A percentile compares a stretch with the other conserved stretches of the same genome.
These are phyloP conservation scores for Nakataea oryzae DNA, from an alignment of 2,329 filamentous ascomycete genomes.

Conservation along the genomic window DNA sequence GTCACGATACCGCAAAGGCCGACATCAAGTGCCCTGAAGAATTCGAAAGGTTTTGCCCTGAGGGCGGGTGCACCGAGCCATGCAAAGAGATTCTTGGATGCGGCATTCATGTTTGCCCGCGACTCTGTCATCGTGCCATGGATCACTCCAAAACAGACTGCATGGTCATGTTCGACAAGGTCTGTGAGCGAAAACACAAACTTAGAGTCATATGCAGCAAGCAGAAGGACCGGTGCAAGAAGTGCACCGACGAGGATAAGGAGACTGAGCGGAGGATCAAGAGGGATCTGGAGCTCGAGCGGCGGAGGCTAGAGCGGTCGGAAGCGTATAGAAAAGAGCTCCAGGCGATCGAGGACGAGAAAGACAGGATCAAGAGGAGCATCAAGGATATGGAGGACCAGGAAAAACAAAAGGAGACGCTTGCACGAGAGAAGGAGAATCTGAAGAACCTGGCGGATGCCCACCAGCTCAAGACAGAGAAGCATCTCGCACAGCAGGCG, in stretches of 20 bases:
- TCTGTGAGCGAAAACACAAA: slow-evolving; percentile 42
- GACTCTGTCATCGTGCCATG: slow-evolving; percentile 48
- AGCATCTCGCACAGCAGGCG: slow-evolving; percentile 9
- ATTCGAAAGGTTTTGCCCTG: slow-evolving; percentile 52
- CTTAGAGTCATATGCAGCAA: slow-evolving; percentile 33
- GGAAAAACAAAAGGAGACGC: slow-evolving; percentile 26
- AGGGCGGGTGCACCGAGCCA: slow-evolving; percentile 55
- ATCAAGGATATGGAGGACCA: slow-evolving; percentile 32
- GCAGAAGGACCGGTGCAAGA: slow-evolving; percentile 28
- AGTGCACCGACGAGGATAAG: slow-evolving; percentile 40
- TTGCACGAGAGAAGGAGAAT: slow-evolving; percentile 35
- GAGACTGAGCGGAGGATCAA: slow-evolving; percentile 29
- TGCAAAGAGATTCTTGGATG: slow-evolving; percentile 47
- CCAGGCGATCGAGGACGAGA: slow-evolving; percentile 40
- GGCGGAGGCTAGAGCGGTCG: slow-evolving; percentile 30
- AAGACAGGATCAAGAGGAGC: slow-evolving; percentile 32
- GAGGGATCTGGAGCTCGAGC: slow-evolving; percentile 40
- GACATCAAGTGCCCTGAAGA: slow-evolving; percentile 39
- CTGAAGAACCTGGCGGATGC: slow-evolving; percentile 28
- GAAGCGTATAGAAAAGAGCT: slow-evolving; percentile 32
- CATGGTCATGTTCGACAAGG: slow-evolving; percentile 22
- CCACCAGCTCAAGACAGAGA: slow-evolving; percentile 10
- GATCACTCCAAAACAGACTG: slow-evolving; percentile 44
- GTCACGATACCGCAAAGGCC: slow-evolving; percentile 39
- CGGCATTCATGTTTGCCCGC: slow-evolving; percentile 45